Percentiles rank a stretch among this genome's conserved stretches.
These are phyloP conservation scores for Sporothrix pallida DNA, from an alignment of 2,329 filamentous ascomycete species.

Conservation along the genomic window DNA sequence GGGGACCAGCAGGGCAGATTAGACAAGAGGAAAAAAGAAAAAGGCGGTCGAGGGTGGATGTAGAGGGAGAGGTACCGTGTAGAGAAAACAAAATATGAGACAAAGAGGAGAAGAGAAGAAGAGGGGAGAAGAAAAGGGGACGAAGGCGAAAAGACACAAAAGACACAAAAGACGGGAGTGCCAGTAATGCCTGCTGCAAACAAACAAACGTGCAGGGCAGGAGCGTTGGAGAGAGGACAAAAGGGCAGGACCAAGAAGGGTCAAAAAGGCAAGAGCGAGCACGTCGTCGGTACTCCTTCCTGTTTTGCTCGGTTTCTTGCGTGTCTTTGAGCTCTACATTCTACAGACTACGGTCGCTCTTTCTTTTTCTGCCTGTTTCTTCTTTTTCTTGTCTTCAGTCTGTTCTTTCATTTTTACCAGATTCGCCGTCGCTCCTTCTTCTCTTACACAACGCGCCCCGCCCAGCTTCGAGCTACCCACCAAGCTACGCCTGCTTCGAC, in stretches of 20 bases:
- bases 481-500: neutral
- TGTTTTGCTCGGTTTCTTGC: neutral
- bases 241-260: neutral
- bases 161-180: neutral
- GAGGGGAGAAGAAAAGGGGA: neutral
- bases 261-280: no score
- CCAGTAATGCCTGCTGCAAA: neutral
- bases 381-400: neutral
- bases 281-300: conserved; percentile 12
- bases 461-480: conserved; percentile 4
- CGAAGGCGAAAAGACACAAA: no score
- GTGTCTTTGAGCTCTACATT: no score
- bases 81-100: neutral
- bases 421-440: neutral
- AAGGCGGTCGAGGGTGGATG: neutral
- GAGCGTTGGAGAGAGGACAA: neutral
- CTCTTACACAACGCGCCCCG: conserved; percentile 28
- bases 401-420: neutral
- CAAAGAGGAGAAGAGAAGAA: conserved; percentile 12
- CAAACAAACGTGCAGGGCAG: neutral
- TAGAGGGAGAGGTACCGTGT: neutral
- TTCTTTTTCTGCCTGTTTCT: neutral
- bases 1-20: neutral
- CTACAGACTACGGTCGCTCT: no score
- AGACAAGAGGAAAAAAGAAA: neutral